Conservation (phyloP, 192 early-diverging fungal species). For the Umbelopsis isabellina region DNA sequence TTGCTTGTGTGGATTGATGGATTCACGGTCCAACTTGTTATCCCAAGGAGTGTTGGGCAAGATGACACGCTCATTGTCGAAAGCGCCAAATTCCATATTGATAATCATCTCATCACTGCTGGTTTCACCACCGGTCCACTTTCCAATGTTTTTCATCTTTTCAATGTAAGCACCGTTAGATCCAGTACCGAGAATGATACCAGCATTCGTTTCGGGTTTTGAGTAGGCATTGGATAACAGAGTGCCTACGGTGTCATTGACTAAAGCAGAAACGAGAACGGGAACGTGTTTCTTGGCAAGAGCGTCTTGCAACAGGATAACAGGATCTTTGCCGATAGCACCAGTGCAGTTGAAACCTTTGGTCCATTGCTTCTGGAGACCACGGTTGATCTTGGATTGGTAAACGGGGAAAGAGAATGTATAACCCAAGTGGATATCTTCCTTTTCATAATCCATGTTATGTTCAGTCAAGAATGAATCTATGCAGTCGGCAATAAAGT, state of each 20-base stretch:
- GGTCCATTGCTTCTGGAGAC: constrained; percentile 73
- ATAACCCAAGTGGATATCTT: constrained; percentile 69
- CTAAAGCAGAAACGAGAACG: constrained; percentile 83
- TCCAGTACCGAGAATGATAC: constrained; percentile 95
- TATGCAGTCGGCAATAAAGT: constrained; percentile 91
- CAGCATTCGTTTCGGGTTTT: constrained; percentile 78
- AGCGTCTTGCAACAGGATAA: constrained; percentile 79
- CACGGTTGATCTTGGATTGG: constrained; percentile 77
- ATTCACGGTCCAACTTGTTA: constrained; percentile 80
- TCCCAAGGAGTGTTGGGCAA: constrained; percentile 87
- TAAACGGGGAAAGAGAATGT: constrained; percentile 97
- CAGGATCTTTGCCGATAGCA: constrained; percentile 84
- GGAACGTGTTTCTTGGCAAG: constrained; percentile 73
- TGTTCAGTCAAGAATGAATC: constrained; percentile 68
- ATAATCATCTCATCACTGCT: constrained; percentile 79
- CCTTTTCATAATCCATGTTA: constrained; percentile 30
- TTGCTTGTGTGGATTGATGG: constrained; percentile 83
- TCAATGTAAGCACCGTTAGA: constrained; percentile 97
- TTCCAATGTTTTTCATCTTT: constrained; percentile 73
- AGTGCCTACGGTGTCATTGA: constrained; percentile 98
- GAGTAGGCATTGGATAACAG: constrained; percentile 87
- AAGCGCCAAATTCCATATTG: constrained; percentile 97
- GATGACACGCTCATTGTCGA: constrained; percentile 80
- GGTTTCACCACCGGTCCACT: constrained; percentile 60
- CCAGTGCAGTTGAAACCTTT: constrained; percentile 87